Base-by-base conservation (phyloP, 129 eudicot genomes). In the Pittosporum tobira region DNA sequence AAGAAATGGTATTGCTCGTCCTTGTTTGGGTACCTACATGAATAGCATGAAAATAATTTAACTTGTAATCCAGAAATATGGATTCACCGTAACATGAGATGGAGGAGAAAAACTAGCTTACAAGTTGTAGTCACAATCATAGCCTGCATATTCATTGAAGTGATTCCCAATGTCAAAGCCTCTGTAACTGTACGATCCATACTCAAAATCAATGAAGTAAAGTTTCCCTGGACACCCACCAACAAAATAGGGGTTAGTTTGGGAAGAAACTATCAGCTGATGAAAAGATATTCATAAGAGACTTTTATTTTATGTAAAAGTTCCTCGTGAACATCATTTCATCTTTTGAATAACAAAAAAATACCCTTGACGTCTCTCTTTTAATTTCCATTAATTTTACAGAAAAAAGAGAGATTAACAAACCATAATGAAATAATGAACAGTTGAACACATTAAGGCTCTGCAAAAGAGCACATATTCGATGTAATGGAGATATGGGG, bases 91-190 rank as follows among this genome's bases (percentile, higher is more conserved):
- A 30, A 64, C 1, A 49, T 16, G n/a, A 48, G 15, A 29, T 43
- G 45, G 37, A 24, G 8, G 25, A 51, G 63, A 31, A 34, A 66
- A 61, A 45, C 59, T 50, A 45, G 63, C 95, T 50, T 83, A 91
- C 98, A 86, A 67, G 67, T 81, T 76, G 81, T 91, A 91, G 79
- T 91, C 95, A 51, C 98, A 91, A 65, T 91, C 94, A 60, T 91
- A 91, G 60, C 98, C 95, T 8, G 98, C 98, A 74, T 91, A 91
- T 72, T 91, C 98, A 19, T 91, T 91, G 81, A 86, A 91, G 81
- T 91, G 98, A 61, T 91, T 91, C 61, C 98, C 98, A 25, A 91
- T 77, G 79, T 91, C 98, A 74, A 91, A 86, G 23, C 98, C 98
- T 81, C 98, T 78, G 76, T 91, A 91, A 60, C 70, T 86, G 79